Evolutionary conservation across 805 yeast species (phyloP).

Genomic region (Teunomyces pallodes): DNA sequence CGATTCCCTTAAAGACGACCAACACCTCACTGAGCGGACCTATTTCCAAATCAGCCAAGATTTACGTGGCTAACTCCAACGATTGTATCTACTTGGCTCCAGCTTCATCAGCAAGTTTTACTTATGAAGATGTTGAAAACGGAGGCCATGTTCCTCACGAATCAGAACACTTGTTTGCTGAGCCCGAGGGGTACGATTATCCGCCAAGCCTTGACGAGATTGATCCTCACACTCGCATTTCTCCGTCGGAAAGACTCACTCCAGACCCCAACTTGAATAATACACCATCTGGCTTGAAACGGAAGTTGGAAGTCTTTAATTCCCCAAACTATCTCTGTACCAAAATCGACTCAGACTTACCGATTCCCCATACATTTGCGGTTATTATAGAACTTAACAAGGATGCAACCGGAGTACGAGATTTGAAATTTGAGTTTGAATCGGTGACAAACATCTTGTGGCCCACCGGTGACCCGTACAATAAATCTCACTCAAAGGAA

Average conservation of each 20-base stretch:
- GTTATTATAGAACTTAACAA: conserved; percentile 45
- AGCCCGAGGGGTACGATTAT: not conserved
- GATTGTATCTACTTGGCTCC: conserved; percentile 42
- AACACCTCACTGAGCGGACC: conserved; percentile 21
- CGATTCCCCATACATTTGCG: conserved; percentile 54
- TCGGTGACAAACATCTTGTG: conserved; percentile 47
- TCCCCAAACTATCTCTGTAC: conserved; percentile 39
- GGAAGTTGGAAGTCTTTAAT: conserved; percentile 22
- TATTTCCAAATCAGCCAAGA: conserved; percentile 24
- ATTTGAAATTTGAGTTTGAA: conserved; percentile 41
- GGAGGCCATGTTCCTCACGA: conserved; percentile 21
- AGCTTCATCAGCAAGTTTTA: conserved; percentile 36
- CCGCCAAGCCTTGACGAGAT: not conserved
- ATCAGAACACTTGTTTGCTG: not conserved
- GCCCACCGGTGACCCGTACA: conserved; percentile 54
- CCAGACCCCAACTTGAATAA: conserved; percentile 9
- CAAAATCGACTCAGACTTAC: conserved; percentile 36
- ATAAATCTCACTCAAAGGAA: conserved; percentile 43
- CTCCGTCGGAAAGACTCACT: not conserved
- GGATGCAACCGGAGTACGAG: conserved; percentile 32
- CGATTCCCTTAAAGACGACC: conserved; percentile 33
- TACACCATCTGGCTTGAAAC: conserved; percentile 12
- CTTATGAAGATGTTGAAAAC: conserved; percentile 43
- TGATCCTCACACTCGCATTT: conserved; percentile 1
- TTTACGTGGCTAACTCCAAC: conserved; percentile 38